Evolutionary conservation across 768 basidiomycete species (phyloP).

Genomic region (Sporobolomyces phaffii): DNA sequence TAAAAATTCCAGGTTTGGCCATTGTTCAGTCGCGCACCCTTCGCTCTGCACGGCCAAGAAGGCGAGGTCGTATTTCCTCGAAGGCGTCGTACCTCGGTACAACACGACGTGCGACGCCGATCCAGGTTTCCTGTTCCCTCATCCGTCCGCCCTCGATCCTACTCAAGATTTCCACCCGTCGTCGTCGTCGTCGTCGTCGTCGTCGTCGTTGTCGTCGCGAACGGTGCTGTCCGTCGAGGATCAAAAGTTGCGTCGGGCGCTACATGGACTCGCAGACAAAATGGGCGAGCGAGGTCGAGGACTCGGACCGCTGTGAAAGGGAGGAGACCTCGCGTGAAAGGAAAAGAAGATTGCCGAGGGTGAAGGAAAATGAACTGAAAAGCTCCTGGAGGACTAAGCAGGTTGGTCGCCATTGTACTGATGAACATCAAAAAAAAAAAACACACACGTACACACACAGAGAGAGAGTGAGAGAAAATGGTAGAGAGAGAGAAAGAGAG

Average conservation of each 20-base stretch:
- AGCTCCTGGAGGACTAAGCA: no score
- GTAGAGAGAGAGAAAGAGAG: not conserved
- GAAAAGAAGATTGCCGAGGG: not conserved
- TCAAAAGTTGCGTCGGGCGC: not conserved
- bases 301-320: not conserved
- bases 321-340: not conserved
- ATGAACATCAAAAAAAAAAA: no score
- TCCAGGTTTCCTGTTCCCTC: constrained; percentile 34
- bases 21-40: constrained; percentile 37
- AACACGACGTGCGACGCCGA: constrained; percentile 32
- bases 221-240: not conserved
- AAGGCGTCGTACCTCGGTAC: constrained; percentile 23
- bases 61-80: constrained; percentile 30
- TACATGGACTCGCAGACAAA: constrained; percentile 1
- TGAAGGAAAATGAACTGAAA: no score
- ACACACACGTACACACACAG: no score
- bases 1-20: constrained; percentile 37
- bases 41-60: constrained; percentile 34
- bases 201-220: not conserved
- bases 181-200: not conserved
- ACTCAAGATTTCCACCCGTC: not conserved
- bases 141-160: not conserved
- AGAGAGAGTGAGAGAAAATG: not conserved
- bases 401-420: no score
- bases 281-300: not conserved